Base-by-base conservation (phyloP, 495 filamentous ascomycete species). In the Ramalina intermedia region DNA sequence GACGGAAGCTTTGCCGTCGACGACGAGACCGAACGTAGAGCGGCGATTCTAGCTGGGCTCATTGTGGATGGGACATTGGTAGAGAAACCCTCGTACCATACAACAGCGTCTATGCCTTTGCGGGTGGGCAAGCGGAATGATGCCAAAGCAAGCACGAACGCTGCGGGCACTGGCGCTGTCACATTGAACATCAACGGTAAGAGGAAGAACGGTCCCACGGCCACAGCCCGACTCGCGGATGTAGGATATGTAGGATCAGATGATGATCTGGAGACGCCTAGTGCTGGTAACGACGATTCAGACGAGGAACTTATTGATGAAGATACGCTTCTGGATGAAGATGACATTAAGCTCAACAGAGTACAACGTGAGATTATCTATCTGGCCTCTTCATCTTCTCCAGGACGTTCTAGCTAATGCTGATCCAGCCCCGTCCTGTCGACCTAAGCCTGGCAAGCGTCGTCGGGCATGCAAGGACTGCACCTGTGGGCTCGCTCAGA, bases 391-490 rank as follows among this genome's bases (percentile, higher is more conserved):
- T 46, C 16, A 17, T 42, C 21, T 9, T 12, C 8, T 17, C n/a
- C 12, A n/a, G 21, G 21, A 17, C 33, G 4, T 27, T 38, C 37
- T 21, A 39, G 29, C 52, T 57, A 27, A 48, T 40, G 4, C 18
- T 49, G 48, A 39, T 29, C 17, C 53, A 93, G 85, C 89, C 43
- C 73, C 80, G 17, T 84, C 93, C 65, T 96, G 90, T 59, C 71
- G 74, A 38, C 89, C 90, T 35, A 79, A 84, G 67, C 69, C 78
- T 26, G 85, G 85, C 48, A 90, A 91, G 68, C 81, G 88, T 55
- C 80, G 89, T 51, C 78, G 87, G 47, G 88, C 91, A 49, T 98
- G 91, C 71, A 96, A 96, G 67, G 91, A 98, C 68, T 98, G 91
- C 69, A 93, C 86, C 4, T 98, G 91, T 59, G 91, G 93, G 37